phyloP scores from a whole-genome alignment of 192 early-diverging fungal species.

The Rhizoclosmatium sp. region DNA sequence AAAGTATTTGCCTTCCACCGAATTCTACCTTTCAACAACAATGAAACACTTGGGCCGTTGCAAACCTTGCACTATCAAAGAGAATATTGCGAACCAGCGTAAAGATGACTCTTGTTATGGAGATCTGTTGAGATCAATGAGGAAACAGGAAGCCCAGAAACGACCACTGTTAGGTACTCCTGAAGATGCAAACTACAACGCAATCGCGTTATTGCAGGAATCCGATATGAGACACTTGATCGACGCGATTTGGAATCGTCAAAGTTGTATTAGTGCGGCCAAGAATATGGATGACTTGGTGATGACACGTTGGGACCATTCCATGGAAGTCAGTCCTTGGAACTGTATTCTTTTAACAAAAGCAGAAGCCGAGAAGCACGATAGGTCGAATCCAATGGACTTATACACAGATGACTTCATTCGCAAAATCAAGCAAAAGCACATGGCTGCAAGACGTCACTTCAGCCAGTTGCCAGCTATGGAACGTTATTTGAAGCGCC shows the following conservation, averaged over 20 bases:
- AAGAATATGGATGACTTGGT: constrained; percentile 52
- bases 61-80: constrained; percentile 56
- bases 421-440: constrained; percentile 58
- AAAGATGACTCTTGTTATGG: constrained; percentile 61
- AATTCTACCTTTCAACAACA: constrained; percentile 69
- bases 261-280: constrained; percentile 54
- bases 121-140: constrained; percentile 54
- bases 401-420: constrained; percentile 62
- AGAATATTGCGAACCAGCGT: constrained; percentile 60
- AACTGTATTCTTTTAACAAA: constrained; percentile 66
- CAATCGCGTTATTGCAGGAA: constrained; percentile 62
- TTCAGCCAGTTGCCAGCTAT: constrained; percentile 61
- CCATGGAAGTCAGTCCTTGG: constrained; percentile 57
- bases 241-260: constrained; percentile 62
- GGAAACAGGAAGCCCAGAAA: constrained; percentile 52
- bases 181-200: constrained; percentile 50
- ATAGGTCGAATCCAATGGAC: constrained; percentile 38
- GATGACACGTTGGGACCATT: constrained; percentile 59
- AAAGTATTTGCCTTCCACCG: constrained; percentile 63
- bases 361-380: constrained; percentile 62
- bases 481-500: constrained; percentile 53
- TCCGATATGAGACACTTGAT: constrained; percentile 63
- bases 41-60: constrained; percentile 62
- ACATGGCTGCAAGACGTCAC: constrained; percentile 55
- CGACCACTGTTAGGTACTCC: constrained; percentile 22